Evolutionary conservation across 2,329 filamentous ascomycete genomes (phyloP).

Genomic region (Fusarium chlamydosporum): DNA sequence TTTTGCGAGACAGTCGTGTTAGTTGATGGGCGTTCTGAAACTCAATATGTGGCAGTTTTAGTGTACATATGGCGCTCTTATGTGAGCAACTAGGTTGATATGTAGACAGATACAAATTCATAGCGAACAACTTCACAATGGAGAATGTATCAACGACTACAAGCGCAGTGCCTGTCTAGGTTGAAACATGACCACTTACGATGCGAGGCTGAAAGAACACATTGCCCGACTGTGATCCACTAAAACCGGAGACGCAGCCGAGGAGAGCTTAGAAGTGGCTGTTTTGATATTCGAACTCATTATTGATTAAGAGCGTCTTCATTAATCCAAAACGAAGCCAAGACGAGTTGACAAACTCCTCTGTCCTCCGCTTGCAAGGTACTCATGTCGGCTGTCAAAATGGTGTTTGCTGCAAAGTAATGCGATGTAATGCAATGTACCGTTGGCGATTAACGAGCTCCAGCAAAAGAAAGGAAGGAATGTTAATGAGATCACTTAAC

Average conservation of each 20-base stretch:
- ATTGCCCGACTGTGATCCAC: slow-evolving; percentile 5
- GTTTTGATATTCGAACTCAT: slow-evolving; percentile 1
- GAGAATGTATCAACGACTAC: slow-evolving; percentile 3
- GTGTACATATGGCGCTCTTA: neutral
- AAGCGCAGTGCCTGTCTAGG: slow-evolving; percentile 10
- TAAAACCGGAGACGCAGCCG: slow-evolving; percentile 4
- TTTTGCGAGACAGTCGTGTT: slow-evolving; percentile 12
- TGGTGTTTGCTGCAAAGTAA: neutral
- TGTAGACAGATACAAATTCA: neutral
- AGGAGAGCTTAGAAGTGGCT: slow-evolving; percentile 1
- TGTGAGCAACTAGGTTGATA: neutral
- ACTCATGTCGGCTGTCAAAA: neutral
- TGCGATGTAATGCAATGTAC: neutral
- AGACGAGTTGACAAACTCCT: neutral
- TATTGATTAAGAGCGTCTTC: neutral
- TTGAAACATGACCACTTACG: slow-evolving; percentile 3
- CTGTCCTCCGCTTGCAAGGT: neutral
- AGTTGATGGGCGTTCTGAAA: slow-evolving; percentile 14
- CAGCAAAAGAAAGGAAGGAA: slow-evolving; percentile 30
- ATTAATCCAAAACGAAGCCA: slow-evolving; percentile 1
- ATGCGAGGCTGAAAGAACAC: slow-evolving; percentile 11
- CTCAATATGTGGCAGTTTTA: slow-evolving; percentile 10
- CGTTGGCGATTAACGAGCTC: slow-evolving; percentile 14
- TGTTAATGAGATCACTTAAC: slow-evolving; percentile 39
- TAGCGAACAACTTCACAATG: neutral